Evolutionary conservation across 352 stramenopile species (phyloP), one percentile per base, ranked within the genome.

Genomic region (Phytophthora ramorum): DNA sequence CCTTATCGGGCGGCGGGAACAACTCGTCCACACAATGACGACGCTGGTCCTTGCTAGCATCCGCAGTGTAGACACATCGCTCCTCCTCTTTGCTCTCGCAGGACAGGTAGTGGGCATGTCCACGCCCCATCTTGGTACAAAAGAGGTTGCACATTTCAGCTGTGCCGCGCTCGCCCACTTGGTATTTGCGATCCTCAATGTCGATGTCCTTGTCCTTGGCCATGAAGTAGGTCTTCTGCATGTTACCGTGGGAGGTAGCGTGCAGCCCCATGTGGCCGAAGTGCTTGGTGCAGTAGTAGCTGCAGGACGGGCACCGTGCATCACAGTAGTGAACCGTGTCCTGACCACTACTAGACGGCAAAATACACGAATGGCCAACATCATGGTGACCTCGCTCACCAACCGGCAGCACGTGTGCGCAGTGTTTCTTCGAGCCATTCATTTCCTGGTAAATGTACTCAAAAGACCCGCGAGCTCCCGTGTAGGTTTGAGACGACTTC

Each of bases 371-470:
- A 67, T 92, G 84, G 0, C 24, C 38, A 22, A 55, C 16, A 0
- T 57, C 72, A 3, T 57, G 19, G 26, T 90, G 81, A 13, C 62
- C 54, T 26, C 70, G 50, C n/a, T 84, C 52, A 8, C 73, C 70
- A n/a, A 63, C 52, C 17, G 38, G 44, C 8, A 91, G 35, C 22
- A 77, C 56, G n/a, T 45, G 52, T 1, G 64, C 62, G 20, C 82
- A 91, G 30, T 77, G 76, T 55, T 87, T 88, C 20, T 84, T 83
- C 9, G 53, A 65, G 7, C 80, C 82, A 44, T 91, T 91, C 84
- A 92, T 91, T 41, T 90, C 84, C 40, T 92, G 75, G 13, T 72
- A 80, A 12, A 78, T 78, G 53, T 89, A 90, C 37, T 83, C 62
- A 28, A 92, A 91, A 2, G 71, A 71, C 1, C 74, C 72, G 7